Evolutionary conservation across 768 basidiomycete genomes (phyloP).

Genomic region (Amanita inopinata): DNA sequence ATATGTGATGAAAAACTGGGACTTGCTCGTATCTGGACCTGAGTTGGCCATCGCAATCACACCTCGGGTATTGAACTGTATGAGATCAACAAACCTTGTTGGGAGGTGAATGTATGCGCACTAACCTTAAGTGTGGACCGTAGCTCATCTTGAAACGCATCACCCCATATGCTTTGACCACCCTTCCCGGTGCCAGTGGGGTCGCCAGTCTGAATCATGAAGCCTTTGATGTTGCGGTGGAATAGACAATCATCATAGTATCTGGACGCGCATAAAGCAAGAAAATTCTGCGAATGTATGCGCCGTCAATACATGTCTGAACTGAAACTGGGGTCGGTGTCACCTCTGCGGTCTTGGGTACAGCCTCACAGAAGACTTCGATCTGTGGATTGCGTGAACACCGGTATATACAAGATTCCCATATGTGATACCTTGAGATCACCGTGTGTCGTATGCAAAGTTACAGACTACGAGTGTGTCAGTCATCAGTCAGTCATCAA

Average conservation of each 20-base stretch:
- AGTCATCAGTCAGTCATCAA: too few species aligned
- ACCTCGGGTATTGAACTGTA: conserved; percentile 89
- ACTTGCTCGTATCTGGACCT: conserved; percentile 90
- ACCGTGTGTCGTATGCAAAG: conserved; percentile 87
- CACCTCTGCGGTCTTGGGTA: conserved; percentile 92
- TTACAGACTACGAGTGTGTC: conserved; percentile 64
- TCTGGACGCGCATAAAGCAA: conserved; percentile 86
- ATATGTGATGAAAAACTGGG: conserved; percentile 85
- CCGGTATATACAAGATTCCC: neutral
- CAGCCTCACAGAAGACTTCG: conserved; percentile 95
- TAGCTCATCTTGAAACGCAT: conserved; percentile 86
- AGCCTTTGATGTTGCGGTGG: conserved; percentile 91
- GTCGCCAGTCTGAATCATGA: conserved; percentile 94
- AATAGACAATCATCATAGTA: conserved; percentile 81
- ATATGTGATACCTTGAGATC: conserved; percentile 64
- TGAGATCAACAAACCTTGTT: conserved; percentile 6
- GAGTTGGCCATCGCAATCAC: conserved; percentile 98
- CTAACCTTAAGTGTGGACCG: conserved; percentile 86
- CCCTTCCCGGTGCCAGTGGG: conserved; percentile 88
- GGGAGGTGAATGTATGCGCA: conserved; percentile 11
- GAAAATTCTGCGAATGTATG: conserved; percentile 63
- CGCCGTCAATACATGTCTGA: conserved; percentile 9
- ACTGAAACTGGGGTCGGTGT: conserved; percentile 9
- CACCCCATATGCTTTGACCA: conserved; percentile 95
- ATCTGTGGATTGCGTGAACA: conserved; percentile 39